Percentiles rank a stretch among this genome's conserved stretches.
These are phyloP conservation scores for Musa itinerans DNA, from an alignment of 176 grass and related monocot species.

Conservation along the genomic window DNA sequence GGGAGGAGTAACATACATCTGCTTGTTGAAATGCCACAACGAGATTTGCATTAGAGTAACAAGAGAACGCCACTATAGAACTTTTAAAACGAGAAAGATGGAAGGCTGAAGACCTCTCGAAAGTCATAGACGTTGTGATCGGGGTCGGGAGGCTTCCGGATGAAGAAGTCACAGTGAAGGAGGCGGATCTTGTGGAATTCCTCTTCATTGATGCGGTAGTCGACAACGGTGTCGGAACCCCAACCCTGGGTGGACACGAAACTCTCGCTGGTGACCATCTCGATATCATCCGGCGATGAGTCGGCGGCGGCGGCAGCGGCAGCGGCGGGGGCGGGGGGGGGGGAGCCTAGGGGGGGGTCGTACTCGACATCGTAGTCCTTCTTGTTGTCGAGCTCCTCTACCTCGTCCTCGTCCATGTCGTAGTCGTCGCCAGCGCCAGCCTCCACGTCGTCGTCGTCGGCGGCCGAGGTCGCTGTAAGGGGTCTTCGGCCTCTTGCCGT, in stretches of 20 bases:
- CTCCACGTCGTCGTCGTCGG: slow-evolving; percentile 56
- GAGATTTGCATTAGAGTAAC: neutral
- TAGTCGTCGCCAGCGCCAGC: slow-evolving; percentile 6
- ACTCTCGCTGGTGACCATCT: slow-evolving; percentile 52
- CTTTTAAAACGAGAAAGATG: neutral
- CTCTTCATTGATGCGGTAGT: slow-evolving; percentile 72
- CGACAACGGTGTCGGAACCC: slow-evolving; percentile 67
- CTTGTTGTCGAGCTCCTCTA: slow-evolving; percentile 77
- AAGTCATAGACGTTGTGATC: slow-evolving; percentile 89
- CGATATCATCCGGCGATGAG: slow-evolving; percentile 35
- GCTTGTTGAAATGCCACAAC: slow-evolving; percentile 29
- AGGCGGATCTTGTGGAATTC: slow-evolving; percentile 90
- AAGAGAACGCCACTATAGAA: too few species aligned
- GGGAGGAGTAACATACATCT: slow-evolving; percentile 90
- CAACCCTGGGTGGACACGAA: slow-evolving; percentile 71
- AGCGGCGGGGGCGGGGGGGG: slow-evolving; percentile 2
- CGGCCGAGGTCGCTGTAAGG: slow-evolving; percentile 35
- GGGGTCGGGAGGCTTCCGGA: slow-evolving; percentile 61
- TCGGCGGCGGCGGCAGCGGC: slow-evolving; percentile 17
- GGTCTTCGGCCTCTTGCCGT: slow-evolving; percentile 13
- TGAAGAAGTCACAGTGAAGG: slow-evolving; percentile 76
- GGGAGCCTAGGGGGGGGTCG: slow-evolving; percentile 51
- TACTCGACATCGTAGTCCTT: slow-evolving; percentile 98
- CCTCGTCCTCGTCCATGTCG: slow-evolving; percentile 53
- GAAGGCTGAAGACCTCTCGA: slow-evolving; percentile 40